A percentile compares a stretch with the other conserved stretches of the same genome.
phyloP scores from a whole-genome alignment of 768 basidiomycete species.

The Leccinellum rugosiceps region DNA sequence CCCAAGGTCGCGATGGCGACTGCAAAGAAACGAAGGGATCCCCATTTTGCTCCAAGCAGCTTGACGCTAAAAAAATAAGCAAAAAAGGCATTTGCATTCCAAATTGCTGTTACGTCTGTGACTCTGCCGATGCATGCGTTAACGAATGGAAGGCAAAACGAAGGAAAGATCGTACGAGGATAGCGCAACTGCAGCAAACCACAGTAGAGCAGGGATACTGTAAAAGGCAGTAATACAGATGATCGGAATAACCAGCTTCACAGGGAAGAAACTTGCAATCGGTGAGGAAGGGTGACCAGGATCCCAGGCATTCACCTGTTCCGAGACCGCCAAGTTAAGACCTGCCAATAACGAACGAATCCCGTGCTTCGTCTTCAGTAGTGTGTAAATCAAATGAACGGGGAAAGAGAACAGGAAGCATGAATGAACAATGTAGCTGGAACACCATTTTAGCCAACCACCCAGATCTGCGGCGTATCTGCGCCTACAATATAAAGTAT shows the following conservation, averaged over 20 bases:
- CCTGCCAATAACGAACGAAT: conserved; percentile 47
- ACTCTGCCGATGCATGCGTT: conserved; percentile 43
- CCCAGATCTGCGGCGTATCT: neutral
- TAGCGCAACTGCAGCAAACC: conserved; percentile 71
- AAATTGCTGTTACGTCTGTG: conserved; percentile 82
- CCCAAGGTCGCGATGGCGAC: conserved; percentile 81
- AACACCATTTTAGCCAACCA: conserved; percentile 1
- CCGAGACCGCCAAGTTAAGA: conserved; percentile 48
- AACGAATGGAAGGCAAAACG: conserved; percentile 1
- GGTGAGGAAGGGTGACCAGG: conserved; percentile 1
- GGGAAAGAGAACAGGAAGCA: conserved; percentile 78
- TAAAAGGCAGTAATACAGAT: conserved; percentile 40
- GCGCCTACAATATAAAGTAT: conserved; percentile 78
- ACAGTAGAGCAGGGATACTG: conserved; percentile 63
- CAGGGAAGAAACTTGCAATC: conserved; percentile 22
- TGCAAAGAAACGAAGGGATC: conserved; percentile 59
- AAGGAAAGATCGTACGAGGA: conserved; percentile 54
- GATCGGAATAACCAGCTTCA: conserved; percentile 34
- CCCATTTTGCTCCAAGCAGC: conserved; percentile 61
- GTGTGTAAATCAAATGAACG: conserved; percentile 70
- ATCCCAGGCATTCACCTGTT: conserved; percentile 18
- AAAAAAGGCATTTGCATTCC: conserved; percentile 91
- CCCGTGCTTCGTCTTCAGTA: conserved; percentile 45
- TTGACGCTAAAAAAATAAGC: conserved; percentile 84
- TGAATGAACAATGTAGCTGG: conserved; percentile 85